These are phyloP conservation scores for Hansfordia pulvinata DNA, from an alignment of 2,329 filamentous ascomycete genomes.

Conservation along the genomic window DNA sequence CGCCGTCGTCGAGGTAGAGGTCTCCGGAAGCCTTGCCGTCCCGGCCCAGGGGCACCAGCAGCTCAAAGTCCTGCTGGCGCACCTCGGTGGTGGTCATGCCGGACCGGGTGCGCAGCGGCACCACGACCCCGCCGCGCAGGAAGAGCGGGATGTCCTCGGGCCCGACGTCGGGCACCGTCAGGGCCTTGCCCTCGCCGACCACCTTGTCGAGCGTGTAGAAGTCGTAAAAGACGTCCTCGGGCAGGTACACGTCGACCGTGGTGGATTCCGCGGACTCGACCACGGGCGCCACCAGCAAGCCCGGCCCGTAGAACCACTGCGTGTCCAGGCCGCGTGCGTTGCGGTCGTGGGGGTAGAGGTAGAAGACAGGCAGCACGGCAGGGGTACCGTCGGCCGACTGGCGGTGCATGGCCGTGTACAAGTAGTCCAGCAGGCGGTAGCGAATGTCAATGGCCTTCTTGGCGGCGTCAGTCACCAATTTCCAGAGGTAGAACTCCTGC, in stretches of 20 bases:
- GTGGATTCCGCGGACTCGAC: conserved; percentile 28
- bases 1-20: conserved; percentile 70
- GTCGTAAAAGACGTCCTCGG: conserved; percentile 33
- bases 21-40: conserved; percentile 51
- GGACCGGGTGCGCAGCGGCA: conserved; percentile 42
- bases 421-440: conserved; percentile 60
- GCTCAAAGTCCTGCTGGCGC: conserved; percentile 51
- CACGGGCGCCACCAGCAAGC: conserved; percentile 30
- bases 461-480: conserved; percentile 43
- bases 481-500: conserved; percentile 64
- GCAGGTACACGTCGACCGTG: conserved; percentile 29
- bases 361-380: conserved; percentile 55
- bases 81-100: conserved; percentile 52
- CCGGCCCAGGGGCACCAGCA: conserved; percentile 52
- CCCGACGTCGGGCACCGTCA: conserved; percentile 24
- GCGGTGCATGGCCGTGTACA: conserved; percentile 54
- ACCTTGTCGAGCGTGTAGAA: conserved; percentile 33
- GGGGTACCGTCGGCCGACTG: conserved; percentile 52
- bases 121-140: conserved; percentile 49
- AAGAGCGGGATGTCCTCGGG: conserved; percentile 49
- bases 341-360: conserved; percentile 42
- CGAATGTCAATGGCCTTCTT: conserved; percentile 53
- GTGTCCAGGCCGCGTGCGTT: conserved; percentile 25
- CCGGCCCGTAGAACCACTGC: conserved; percentile 32
- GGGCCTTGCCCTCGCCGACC: conserved; percentile 22